These are phyloP conservation scores for Cytospora schulzeri DNA, from an alignment of 2,329 filamentous ascomycete genomes.

Conservation along the genomic window DNA sequence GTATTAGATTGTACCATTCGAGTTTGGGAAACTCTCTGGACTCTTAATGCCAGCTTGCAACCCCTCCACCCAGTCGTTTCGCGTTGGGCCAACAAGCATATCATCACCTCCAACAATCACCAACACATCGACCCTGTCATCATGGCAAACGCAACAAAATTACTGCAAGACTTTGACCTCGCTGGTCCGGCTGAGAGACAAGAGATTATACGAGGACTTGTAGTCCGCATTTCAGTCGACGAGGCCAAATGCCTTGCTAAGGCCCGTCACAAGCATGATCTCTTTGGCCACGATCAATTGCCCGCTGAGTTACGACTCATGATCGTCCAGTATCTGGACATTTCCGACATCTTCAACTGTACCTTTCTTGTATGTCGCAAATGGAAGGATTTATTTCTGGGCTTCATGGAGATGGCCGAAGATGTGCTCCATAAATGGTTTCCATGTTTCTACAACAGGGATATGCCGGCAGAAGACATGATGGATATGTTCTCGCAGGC, in stretches of 20 bases:
- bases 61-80: no score
- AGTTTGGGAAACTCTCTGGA: no score
- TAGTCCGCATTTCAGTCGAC: conserved; percentile 2
- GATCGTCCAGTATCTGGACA: conserved; percentile 7
- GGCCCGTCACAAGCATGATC: not conserved
- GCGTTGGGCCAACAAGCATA: no score
- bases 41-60: no score
- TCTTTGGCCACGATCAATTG: conserved; percentile 3
- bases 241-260: not conserved
- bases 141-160: not conserved
- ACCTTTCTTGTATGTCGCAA: conserved; percentile 10
- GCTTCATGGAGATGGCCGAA: not conserved
- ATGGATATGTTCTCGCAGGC: not conserved
- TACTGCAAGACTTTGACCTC: conserved; percentile 6
- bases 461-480: not conserved
- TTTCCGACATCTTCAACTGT: conserved; percentile 9
- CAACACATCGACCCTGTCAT: not conserved
- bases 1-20: not conserved
- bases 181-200: not conserved
- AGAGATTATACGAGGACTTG: conserved; percentile 1
- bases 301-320: conserved; percentile 16
- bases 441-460: not conserved
- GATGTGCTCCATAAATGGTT: conserved; percentile 6
- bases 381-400: conserved; percentile 9
- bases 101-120: not conserved